A percentile compares a stretch with the other conserved stretches of the same genome.
phyloP scores from a whole-genome alignment of 2,329 filamentous ascomycete species.

The Fusarium miscanthi region DNA sequence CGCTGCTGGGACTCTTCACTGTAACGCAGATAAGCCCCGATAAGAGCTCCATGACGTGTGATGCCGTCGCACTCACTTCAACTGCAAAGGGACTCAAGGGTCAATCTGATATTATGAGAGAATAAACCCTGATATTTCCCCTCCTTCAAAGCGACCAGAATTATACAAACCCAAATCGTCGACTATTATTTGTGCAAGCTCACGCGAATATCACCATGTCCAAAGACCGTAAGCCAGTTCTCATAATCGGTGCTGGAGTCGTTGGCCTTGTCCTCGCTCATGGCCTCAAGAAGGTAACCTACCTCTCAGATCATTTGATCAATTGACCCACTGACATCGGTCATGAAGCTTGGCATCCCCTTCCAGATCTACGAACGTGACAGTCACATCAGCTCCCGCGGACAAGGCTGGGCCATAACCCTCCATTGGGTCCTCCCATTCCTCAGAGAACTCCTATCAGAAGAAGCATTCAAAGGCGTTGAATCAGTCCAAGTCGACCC shows the following conservation, averaged over 20 bases:
- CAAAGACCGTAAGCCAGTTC: constrained; percentile 16
- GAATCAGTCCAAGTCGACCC: constrained; percentile 12
- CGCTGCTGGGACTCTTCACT: background rate
- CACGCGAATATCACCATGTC: background rate
- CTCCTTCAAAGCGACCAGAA: rapidly evolving
- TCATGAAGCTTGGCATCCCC: constrained; percentile 2
- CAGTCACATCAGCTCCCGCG: background rate
- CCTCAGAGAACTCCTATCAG: background rate
- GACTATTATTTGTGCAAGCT: too few relatives aligned
- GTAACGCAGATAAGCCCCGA: background rate
- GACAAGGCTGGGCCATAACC: constrained; percentile 14
- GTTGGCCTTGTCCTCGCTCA: constrained; percentile 15
- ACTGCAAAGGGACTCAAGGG: background rate
- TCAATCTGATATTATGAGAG: background rate
- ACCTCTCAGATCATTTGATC: rapidly evolving
- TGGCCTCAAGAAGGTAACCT: background rate
- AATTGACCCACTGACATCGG: background rate
- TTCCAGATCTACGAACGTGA: constrained; percentile 11
- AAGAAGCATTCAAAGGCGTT: background rate
- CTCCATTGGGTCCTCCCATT: constrained; percentile 16
- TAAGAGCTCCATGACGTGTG: background rate
- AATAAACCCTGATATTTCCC: background rate
- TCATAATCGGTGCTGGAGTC: constrained; percentile 11
- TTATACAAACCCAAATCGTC: background rate
- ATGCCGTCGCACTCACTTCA: background rate